phyloP scores from a whole-genome alignment of 2,329 filamentous ascomycete species.

The Chaetomiaceae sp. region DNA sequence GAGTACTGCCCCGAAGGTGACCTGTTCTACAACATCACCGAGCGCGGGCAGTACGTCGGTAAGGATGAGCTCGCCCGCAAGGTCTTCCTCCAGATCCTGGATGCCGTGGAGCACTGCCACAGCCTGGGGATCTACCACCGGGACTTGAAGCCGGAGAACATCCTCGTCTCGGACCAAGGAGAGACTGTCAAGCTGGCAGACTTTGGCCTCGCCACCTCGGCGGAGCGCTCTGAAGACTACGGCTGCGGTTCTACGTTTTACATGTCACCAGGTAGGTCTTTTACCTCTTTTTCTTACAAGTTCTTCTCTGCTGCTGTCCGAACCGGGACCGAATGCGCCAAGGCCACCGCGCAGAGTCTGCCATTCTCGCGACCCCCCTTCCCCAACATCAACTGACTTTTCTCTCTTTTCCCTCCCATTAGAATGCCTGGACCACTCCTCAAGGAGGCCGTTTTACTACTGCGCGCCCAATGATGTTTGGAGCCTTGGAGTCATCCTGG shows the following conservation, averaged over 20 bases:
- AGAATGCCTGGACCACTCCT: slow-evolving; percentile 84
- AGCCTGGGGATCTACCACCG: slow-evolving; percentile 89
- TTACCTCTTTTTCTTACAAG: slow-evolving; percentile 7
- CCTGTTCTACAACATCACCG: slow-evolving; percentile 94
- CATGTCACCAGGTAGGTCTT: slow-evolving; percentile 89
- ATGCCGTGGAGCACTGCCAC: slow-evolving; percentile 95
- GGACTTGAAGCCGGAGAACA: slow-evolving; percentile 97
- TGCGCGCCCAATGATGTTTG: slow-evolving; percentile 96
- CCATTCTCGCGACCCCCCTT: slow-evolving; percentile 15
- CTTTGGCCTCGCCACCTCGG: slow-evolving; percentile 88
- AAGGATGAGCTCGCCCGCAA: slow-evolving; percentile 83
- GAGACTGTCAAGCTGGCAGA: slow-evolving; percentile 92
- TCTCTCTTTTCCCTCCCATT: slow-evolving; percentile 25
- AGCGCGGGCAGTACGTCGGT: slow-evolving; percentile 85
- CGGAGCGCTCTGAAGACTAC: slow-evolving; percentile 82
- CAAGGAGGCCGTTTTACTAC: slow-evolving; percentile 72
- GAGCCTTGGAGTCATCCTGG: slow-evolving; percentile 95
- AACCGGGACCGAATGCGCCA: neutral
- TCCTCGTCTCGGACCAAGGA: slow-evolving; percentile 82
- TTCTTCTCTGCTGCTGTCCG: slow-evolving; percentile 9
- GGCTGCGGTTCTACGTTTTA: slow-evolving; percentile 98
- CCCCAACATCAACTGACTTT: slow-evolving; percentile 23
- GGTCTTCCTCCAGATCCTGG: slow-evolving; percentile 90
- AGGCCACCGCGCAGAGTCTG: neutral
- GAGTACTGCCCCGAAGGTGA: slow-evolving; percentile 98